Evolutionary conservation across 1,284 basidiomycete species (phyloP), one percentile per base, ranked within the genome.

Genomic region (Ceratobasidium sp.): DNA sequence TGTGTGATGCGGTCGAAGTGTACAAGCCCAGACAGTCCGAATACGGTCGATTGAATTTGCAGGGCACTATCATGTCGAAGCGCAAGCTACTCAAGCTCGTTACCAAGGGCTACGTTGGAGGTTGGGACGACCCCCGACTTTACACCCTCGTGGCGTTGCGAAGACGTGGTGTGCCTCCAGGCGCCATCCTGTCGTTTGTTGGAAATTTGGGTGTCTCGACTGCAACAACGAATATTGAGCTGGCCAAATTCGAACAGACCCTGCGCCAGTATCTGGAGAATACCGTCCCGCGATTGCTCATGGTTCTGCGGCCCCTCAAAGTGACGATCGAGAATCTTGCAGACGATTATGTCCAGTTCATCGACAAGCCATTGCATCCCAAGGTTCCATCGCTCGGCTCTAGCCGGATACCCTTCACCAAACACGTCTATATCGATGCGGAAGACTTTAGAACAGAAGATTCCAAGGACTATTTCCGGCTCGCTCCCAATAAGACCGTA

Each of bases 21-120:
- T 99, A 99, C 84, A 98, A 96, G 78, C 95, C 97, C n/a, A 89
- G 89, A 71, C 97, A 99, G 80, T 96, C 93, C 69, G 97, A 99
- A 78, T 99, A 95, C 75, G 97, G 97, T 30, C 87, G 97, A 64
- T 83, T 99, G 69, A 95, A 89, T 75, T 79, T 99, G 54, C 93
- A 97, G 74, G 97, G 97, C 25, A 96, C 96, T 14, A 89, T 99
- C 78, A 95, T 91, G 82, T 98, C 95, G 7, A 99, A 99, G 80
- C 90, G 97, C 54, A 99, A 98, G 80, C 93, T 99, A 73, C 83
- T 90, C 71, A 86, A 89, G 69, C 86, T 99, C 5, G 96, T 99
- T 56, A 87, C 90, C 70, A 87, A 91, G 72, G 84, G 85, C 2
- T 85, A 91, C 74, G 96, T 99, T 50, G 84, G 82, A 57, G 95